phyloP scores from a whole-genome alignment of 495 filamentous ascomycete species.

The Talaromyces proteolyticus region DNA sequence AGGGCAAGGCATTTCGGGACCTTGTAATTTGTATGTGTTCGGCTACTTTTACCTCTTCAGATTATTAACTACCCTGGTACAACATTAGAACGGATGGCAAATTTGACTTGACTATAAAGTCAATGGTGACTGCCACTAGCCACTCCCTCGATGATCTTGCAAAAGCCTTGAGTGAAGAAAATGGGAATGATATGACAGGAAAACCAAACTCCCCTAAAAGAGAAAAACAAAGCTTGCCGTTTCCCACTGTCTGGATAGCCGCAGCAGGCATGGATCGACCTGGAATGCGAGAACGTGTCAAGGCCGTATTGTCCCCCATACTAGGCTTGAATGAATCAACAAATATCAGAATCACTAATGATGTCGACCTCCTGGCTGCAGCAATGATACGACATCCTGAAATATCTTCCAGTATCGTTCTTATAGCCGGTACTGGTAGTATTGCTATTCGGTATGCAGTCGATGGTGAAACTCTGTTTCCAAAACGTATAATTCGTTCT shows the following conservation, averaged over 20 bases:
- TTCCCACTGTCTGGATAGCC: conserved; percentile 21
- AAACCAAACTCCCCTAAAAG: neutral
- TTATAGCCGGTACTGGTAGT: conserved; percentile 31
- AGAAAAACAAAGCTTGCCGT: conserved; percentile 5
- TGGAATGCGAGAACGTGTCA: conserved; percentile 11
- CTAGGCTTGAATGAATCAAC: conserved; percentile 13
- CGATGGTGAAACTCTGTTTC: neutral
- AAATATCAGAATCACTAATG: conserved; percentile 19
- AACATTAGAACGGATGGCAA: conserved; percentile 4
- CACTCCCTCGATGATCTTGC: neutral
- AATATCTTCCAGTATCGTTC: conserved; percentile 15
- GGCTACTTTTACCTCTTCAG: neutral
- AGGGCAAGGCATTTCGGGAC: conserved; percentile 20
- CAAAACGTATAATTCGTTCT: conserved; percentile 17
- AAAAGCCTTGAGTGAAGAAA: neutral
- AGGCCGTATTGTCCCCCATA: conserved; percentile 11
- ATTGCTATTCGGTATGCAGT: conserved; percentile 21
- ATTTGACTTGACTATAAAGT: neutral
- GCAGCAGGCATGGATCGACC: conserved; percentile 22
- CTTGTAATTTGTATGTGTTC: conserved; percentile 29
- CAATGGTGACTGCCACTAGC: conserved; percentile 1
- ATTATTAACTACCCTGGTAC: neutral
- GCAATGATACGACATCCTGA: conserved; percentile 9
- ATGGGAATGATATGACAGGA: neutral
- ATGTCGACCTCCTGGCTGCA: conserved; percentile 22